A percentile compares a stretch with the other conserved stretches of the same genome.
Conservation (phyloP, 169 alveolate species). For the Plasmodium falciparum region DNA sequence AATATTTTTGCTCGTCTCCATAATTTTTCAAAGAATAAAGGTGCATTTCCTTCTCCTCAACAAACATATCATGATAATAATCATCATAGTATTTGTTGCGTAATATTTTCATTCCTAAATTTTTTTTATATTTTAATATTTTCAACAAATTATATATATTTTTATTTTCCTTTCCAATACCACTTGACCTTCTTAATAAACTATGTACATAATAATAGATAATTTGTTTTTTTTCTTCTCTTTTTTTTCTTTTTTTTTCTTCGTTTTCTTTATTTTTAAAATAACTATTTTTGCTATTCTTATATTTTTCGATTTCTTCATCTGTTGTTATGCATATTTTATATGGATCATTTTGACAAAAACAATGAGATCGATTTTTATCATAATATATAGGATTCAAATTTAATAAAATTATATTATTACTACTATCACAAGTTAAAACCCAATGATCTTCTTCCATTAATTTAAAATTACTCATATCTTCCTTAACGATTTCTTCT, state of each 20-base stretch:
- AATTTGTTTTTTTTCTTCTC: slow-evolving; percentile 3
- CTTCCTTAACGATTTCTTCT: no score
- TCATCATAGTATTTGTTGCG: neutral
- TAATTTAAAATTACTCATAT: neutral
- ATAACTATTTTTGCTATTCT: neutral
- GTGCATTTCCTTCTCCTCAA: neutral
- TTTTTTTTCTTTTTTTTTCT: neutral
- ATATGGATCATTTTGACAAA: slow-evolving; percentile 73
- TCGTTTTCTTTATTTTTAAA: slow-evolving; percentile 4
- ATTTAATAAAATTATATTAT: slow-evolving; percentile 38
- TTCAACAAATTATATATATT: slow-evolving; percentile 16
- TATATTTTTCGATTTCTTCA: slow-evolving; percentile 16
- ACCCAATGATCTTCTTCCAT: slow-evolving; percentile 11
- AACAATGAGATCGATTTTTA: slow-evolving; percentile 2
- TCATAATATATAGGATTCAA: slow-evolving; percentile 19
- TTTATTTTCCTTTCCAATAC: slow-evolving; percentile 4
- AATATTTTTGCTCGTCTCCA: no score
- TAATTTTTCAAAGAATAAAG: no score
- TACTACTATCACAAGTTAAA: slow-evolving; percentile 50
- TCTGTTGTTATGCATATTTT: slow-evolving; percentile 23
- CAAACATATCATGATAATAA: neutral
- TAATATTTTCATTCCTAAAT: slow-evolving; percentile 1
- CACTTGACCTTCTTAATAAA: slow-evolving; percentile 9
- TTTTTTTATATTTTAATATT: slow-evolving; percentile 20
- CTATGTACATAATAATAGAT: slow-evolving; percentile 13